Conservation (phyloP, 345 rosid genomes). For the Syzygium aromaticum region DNA sequence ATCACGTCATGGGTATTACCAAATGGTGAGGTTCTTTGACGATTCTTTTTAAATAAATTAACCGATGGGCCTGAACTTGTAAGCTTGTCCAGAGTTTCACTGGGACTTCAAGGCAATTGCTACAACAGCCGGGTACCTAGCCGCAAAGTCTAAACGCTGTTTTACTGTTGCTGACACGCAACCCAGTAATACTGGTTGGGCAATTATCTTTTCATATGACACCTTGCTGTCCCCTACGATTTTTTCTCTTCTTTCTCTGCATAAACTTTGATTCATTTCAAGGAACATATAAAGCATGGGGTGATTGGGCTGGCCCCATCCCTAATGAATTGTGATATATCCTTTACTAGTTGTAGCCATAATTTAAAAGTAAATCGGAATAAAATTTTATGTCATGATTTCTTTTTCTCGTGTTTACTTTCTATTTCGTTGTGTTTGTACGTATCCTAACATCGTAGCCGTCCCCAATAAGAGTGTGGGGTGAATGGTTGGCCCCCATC, state of each 20-base stretch:
- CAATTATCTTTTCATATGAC: neutral
- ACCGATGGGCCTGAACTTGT: neutral
- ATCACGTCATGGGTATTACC: neutral
- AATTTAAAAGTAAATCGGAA: too few species aligned
- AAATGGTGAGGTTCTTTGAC: neutral
- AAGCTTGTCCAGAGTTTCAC: neutral
- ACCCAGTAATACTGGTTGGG: neutral
- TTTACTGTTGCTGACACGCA: neutral
- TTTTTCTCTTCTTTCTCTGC: neutral
- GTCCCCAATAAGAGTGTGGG: too few species aligned
- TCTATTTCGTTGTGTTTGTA: too few species aligned
- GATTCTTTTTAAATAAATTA: too few species aligned
- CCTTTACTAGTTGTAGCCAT: too few species aligned
- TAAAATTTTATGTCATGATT: too few species aligned
- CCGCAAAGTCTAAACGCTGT: neutral
- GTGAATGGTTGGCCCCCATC: too few species aligned
- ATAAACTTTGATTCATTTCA: neutral
- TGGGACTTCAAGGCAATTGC: neutral
- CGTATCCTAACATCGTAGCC: too few species aligned
- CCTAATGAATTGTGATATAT: too few species aligned
- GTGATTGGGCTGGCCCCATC: too few species aligned
- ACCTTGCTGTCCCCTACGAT: neutral
- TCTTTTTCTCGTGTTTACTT: too few species aligned
- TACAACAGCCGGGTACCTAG: neutral
- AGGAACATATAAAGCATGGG: too few species aligned